Evolutionary conservation across 1,284 basidiomycete species (phyloP).

Genomic region (Heterobasidion annosum): DNA sequence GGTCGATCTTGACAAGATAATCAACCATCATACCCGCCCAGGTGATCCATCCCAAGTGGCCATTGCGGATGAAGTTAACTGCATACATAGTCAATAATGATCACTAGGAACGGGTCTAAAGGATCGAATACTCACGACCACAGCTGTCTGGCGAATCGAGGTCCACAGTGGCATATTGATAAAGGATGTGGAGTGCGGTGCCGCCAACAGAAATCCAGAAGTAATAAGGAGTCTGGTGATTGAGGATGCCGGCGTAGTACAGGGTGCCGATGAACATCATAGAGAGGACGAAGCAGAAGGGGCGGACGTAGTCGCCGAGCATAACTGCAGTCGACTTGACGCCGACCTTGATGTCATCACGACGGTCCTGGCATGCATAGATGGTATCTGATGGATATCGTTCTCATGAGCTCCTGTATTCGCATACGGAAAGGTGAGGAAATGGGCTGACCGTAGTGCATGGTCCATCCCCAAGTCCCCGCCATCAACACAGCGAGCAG

Average conservation of each 20-base stretch:
- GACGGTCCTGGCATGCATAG: slow-evolving; percentile 49
- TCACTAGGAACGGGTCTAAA: not conserved
- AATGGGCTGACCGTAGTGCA: slow-evolving; percentile 43
- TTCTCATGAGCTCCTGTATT: not conserved
- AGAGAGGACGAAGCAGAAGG: slow-evolving; percentile 44
- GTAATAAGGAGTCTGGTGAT: slow-evolving; percentile 40
- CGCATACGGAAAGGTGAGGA: not conserved
- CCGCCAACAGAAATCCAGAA: slow-evolving; percentile 49
- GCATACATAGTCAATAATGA: slow-evolving; percentile 2
- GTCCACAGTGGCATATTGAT: slow-evolving; percentile 50
- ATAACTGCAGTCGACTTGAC: slow-evolving; percentile 48
- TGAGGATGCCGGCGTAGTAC: slow-evolving; percentile 35
- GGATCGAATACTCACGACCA: slow-evolving; percentile 26
- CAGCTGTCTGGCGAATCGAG: slow-evolving; percentile 49
- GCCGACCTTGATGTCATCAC: slow-evolving; percentile 40
- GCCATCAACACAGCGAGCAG: slow-evolving; percentile 26
- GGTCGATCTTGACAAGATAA: slow-evolving; percentile 17
- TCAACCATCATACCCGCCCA: slow-evolving; percentile 38
- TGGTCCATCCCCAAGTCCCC: slow-evolving; percentile 54
- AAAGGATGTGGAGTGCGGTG: slow-evolving; percentile 34
- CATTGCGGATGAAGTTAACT: slow-evolving; percentile 42
- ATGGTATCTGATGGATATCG: slow-evolving; percentile 31
- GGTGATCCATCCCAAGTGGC: slow-evolving; percentile 38
- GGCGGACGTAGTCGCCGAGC: slow-evolving; percentile 45
- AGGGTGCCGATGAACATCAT: slow-evolving; percentile 40